Base-by-base conservation (phyloP, 148 eudicot genomes). In the Rheum nobile region DNA sequence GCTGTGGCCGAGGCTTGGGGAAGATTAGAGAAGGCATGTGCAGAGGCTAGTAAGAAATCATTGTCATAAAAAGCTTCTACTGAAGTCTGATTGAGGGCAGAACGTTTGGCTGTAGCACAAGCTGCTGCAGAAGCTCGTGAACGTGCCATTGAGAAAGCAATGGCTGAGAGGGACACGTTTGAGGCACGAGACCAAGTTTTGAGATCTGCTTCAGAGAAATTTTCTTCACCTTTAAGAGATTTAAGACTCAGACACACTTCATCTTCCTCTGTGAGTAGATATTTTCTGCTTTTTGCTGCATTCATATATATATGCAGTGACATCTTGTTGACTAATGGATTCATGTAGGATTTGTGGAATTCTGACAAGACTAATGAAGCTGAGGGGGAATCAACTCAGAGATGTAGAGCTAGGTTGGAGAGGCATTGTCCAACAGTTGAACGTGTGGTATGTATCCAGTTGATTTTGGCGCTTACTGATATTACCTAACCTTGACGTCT, bases 1-100 rank as follows among this genome's bases (percentile, higher is more conserved):
- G 84, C 87, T 26, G 78, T 81, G 81, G 79, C 86, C 44, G 92
- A 90, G 84, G 85, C 85, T 35, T 78, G 80, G 39, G 97, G 89
- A n/a, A 85, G 82, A 87, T 84, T 88, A 72, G 82, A 71, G 48
- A 71, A 71, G 47, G 73, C 73, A 38, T 71, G 73, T 39, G 48
- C 73, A 38, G 47, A 39, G 19, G 47, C 47, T 29, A 39, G 73
- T 34, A 50, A 43, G 50, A 71, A 71, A 32, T 71, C 48, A 21
- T 10, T 71, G 17, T 71, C 73, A 71, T 50, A 71, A 12, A 71
- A 71, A 14, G 41, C 89, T 24, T 82, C 88, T 81, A 77, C 93
- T 76, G 78, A 79, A 80, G 87, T 71, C 74, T 88, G 85, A 75
- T 89, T 90, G 81, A 86, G 83, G 79, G 59, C 42, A 29, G 73